Evolutionary conservation across 129 eudicot species (phyloP).

Genomic region (Tagetes patula): DNA sequence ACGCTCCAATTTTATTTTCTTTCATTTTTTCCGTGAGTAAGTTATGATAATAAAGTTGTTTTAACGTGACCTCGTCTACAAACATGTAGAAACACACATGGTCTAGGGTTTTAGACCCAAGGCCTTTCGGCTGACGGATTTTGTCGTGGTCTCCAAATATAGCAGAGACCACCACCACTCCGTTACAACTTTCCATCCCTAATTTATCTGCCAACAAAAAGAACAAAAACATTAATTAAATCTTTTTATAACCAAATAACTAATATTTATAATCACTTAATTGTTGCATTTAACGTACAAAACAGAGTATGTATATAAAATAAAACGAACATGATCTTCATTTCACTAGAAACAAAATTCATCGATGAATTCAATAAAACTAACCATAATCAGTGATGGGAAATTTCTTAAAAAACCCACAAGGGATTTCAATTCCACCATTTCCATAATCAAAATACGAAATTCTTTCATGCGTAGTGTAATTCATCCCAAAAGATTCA

Average conservation of each 20-base stretch:
- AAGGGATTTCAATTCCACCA: conserved; percentile 55
- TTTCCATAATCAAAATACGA: conserved; percentile 57
- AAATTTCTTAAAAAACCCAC: conserved; percentile 65
- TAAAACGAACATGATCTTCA: background rate
- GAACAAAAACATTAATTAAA: background rate
- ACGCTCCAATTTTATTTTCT: conserved; percentile 56
- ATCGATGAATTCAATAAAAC: conserved; percentile 31
- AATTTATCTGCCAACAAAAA: conserved; percentile 45
- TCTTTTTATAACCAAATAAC: background rate
- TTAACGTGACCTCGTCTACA: conserved; percentile 60
- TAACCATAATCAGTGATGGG: conserved; percentile 62
- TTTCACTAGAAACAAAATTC: background rate
- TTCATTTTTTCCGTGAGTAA: conserved; percentile 47
- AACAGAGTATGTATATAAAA: conserved; percentile 1
- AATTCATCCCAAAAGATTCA: conserved; percentile 74
- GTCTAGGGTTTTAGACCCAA: conserved; percentile 68
- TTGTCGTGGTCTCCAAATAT: conserved; percentile 89
- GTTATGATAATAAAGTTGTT: conserved; percentile 55
- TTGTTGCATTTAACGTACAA: background rate
- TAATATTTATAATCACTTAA: background rate
- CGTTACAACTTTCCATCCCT: conserved; percentile 62
- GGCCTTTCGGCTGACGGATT: conserved; percentile 84
- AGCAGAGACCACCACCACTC: conserved; percentile 79
- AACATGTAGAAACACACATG: conserved; percentile 80
- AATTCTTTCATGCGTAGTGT: conserved; percentile 42